These are phyloP conservation scores for Penicillium brasilianum DNA, from an alignment of 2,329 filamentous ascomycete species.

Conservation along the genomic window DNA sequence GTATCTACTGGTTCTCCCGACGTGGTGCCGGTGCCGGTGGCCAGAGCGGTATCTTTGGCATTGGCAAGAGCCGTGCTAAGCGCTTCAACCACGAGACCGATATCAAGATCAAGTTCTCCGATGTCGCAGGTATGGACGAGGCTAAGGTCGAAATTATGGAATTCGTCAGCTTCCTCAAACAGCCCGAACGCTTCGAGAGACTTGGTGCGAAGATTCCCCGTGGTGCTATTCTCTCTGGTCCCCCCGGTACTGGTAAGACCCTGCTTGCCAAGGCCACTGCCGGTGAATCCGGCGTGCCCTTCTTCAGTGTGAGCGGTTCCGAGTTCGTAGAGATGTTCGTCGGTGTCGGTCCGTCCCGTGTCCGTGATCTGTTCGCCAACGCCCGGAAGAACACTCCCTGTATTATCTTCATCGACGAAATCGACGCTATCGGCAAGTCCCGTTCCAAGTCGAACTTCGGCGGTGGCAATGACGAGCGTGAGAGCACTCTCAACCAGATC, in stretches of 20 bases:
- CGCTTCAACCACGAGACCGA: conserved; percentile 97
- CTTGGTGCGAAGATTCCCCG: conserved; percentile 97
- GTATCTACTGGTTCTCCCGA: conserved; percentile 78
- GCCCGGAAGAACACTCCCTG: conserved; percentile 95
- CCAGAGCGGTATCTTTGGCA: conserved; percentile 84
- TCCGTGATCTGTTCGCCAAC: conserved; percentile 91
- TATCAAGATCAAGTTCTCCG: conserved; percentile 94
- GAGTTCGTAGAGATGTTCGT: conserved; percentile 99
- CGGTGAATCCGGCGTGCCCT: conserved; percentile 94
- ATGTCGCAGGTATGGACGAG: conserved; percentile 97
- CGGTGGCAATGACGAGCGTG: conserved; percentile 94
- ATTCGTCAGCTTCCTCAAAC: conserved; percentile 95
- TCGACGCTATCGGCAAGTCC: conserved; percentile 94
- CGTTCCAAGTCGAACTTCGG: conserved; percentile 81
- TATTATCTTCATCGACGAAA: conserved; percentile 99
- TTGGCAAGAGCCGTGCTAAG: conserved; percentile 94
- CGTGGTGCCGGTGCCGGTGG: conserved; percentile 69
- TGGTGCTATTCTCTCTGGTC: conserved; percentile 94
- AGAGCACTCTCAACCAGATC: conserved; percentile 97
- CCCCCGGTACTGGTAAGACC: conserved; percentile 97
- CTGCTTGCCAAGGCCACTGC: conserved; percentile 95
- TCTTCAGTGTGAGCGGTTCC: conserved; percentile 97
- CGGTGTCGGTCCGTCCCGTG: conserved; percentile 93
- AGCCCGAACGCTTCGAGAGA: conserved; percentile 88
- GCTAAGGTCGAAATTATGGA: conserved; percentile 99